Percentiles rank a stretch among this genome's conserved stretches.
phyloP scores from a whole-genome alignment of 306 rosid genomes.

The Purshia tridentata region DNA sequence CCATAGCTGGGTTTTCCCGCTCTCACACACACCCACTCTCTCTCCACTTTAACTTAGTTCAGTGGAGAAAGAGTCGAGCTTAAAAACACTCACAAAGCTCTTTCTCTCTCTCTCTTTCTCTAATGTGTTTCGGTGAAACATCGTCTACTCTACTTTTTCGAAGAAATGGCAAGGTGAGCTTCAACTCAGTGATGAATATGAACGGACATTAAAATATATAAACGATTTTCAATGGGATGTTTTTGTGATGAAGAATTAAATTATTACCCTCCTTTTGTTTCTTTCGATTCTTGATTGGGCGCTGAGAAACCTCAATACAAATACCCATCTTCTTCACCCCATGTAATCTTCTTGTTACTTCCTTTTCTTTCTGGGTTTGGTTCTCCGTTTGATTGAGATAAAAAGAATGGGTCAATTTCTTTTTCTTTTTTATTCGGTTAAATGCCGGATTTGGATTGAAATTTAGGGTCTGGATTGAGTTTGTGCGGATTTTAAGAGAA shows the following conservation, averaged over 20 bases:
- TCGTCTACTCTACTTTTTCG: neutral
- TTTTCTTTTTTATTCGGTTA: neutral
- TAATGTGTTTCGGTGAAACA: neutral
- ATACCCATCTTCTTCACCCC: neutral
- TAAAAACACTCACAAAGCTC: neutral
- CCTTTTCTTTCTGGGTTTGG: neutral
- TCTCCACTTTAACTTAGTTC: constrained; percentile 22
- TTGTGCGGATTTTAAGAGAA: neutral
- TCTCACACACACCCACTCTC: constrained; percentile 27
- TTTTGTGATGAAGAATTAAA: neutral
- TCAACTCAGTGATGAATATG: neutral
- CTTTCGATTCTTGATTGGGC: neutral
- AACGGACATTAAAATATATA: neutral
- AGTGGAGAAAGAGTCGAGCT: constrained; percentile 24
- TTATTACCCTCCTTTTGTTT: too few species aligned
- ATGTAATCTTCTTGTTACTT: neutral
- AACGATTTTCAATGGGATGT: neutral
- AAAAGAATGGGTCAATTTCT: neutral
- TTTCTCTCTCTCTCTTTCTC: neutral
- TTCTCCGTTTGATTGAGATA: neutral
- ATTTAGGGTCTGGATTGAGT: neutral
- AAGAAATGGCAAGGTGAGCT: constrained; percentile 58
- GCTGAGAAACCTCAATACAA: neutral
- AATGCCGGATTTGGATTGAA: constrained; percentile 3
- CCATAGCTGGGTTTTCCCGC: constrained; percentile 62